These are phyloP conservation scores for Cadophora sp. DNA, from an alignment of 2,329 filamentous ascomycete genomes.

Conservation along the genomic window DNA sequence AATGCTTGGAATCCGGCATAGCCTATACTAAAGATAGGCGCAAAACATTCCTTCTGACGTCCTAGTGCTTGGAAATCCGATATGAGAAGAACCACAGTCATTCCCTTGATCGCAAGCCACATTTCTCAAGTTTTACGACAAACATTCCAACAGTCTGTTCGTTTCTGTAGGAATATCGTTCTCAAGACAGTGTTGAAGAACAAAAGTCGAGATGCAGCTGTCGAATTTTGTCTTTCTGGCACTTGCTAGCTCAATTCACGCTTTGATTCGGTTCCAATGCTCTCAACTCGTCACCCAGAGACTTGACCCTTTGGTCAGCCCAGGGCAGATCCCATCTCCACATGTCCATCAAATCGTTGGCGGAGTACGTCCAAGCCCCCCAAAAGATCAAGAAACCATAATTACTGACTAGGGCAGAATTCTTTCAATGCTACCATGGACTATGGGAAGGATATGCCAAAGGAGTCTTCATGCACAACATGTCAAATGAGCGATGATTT, in stretches of 20 bases:
- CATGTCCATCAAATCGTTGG: slow-evolving; percentile 32
- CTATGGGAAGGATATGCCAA: slow-evolving; percentile 39
- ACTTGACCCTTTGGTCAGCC: slow-evolving; percentile 32
- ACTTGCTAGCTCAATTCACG: background rate
- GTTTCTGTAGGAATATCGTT: background rate
- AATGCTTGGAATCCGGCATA: background rate
- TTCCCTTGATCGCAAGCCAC: background rate
- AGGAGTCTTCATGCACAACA: slow-evolving; percentile 44
- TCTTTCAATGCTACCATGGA: slow-evolving; percentile 52
- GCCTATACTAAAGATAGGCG: background rate
- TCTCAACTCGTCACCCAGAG: slow-evolving; percentile 33
- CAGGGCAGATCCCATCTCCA: slow-evolving; percentile 25
- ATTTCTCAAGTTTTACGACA: background rate
- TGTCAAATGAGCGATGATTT: slow-evolving; percentile 47
- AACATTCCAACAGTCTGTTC: background rate
- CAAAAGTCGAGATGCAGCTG: background rate
- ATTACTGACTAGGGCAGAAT: slow-evolving; percentile 36
- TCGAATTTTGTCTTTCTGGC: background rate
- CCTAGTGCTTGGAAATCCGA: too few species aligned
- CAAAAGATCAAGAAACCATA: background rate
- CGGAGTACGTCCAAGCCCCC: slow-evolving; percentile 25
- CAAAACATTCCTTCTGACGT: background rate
- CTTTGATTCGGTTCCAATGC: slow-evolving; percentile 32
- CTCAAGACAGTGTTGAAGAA: background rate
- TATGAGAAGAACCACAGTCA: too few species aligned